Conservation (phyloP, 169 alveolate genomes). For the Plasmodium ovale region DNA sequence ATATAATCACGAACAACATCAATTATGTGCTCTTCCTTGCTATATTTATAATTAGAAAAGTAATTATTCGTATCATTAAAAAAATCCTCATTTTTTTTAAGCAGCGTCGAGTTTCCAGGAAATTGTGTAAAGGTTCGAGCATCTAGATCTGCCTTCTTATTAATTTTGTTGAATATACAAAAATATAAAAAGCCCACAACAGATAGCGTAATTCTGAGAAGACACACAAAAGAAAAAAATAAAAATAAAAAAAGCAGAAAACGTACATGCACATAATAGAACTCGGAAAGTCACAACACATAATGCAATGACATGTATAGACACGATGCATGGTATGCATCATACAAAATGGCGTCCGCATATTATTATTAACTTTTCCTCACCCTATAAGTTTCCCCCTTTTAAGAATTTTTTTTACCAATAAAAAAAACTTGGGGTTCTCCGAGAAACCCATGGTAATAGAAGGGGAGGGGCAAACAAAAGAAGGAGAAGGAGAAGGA, state of each 20-base stretch:
- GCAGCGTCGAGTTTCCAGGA: constrained; percentile 60
- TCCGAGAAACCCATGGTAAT: constrained; percentile 71
- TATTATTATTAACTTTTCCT: neutral
- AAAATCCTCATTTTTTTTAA: constrained; percentile 30
- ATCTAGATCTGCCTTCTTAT: constrained; percentile 54
- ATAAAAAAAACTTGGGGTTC: constrained; percentile 44
- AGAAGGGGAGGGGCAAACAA: neutral
- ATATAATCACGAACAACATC: constrained; percentile 30
- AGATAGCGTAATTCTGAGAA: constrained; percentile 23
- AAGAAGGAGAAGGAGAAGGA: neutral
- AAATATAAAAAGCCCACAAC: constrained; percentile 36
- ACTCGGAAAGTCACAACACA: neutral
- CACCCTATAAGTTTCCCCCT: constrained; percentile 62
- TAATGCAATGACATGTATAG: neutral
- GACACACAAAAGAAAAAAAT: neutral
- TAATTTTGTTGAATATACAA: constrained; percentile 40
- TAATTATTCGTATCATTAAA: constrained; percentile 22
- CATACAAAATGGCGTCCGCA: neutral
- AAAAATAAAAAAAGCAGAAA: neutral
- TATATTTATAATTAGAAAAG: constrained; percentile 25
- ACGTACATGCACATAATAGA: neutral
- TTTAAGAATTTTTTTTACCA: constrained; percentile 25
- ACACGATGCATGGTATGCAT: neutral
- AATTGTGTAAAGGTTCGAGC: constrained; percentile 45
- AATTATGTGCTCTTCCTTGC: constrained; percentile 33